Percentiles rank a stretch among this genome's conserved stretches.
phyloP scores from a whole-genome alignment of 2,329 filamentous ascomycete species.

The Mariannaea elegans region DNA sequence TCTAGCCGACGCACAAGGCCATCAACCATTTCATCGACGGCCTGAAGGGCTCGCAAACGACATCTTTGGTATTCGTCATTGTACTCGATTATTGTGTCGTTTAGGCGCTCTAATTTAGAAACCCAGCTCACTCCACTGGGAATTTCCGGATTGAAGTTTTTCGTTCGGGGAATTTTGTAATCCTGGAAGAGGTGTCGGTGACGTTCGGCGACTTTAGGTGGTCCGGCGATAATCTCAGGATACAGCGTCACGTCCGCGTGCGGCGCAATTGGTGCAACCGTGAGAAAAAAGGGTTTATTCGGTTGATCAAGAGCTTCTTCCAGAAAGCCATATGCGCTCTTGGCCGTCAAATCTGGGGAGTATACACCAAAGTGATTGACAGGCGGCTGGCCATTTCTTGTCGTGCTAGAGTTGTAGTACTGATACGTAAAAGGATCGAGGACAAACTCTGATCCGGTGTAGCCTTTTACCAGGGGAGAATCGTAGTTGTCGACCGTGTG shows the following conservation, averaged over 20 bases:
- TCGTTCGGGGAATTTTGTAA: conserved; percentile 66
- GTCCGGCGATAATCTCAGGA: background rate
- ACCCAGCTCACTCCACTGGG: conserved; percentile 56
- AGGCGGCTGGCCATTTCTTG: background rate
- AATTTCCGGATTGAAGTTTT: conserved; percentile 70
- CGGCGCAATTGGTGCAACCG: conserved; percentile 57
- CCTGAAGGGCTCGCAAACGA: conserved; percentile 54
- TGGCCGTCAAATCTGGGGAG: background rate
- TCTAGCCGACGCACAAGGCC: conserved; percentile 48
- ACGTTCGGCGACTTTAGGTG: conserved; percentile 53
- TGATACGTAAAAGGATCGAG: conserved; percentile 13
- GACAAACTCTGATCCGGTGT: conserved; percentile 2
- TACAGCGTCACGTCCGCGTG: conserved; percentile 38
- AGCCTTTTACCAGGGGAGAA: conserved; percentile 21
- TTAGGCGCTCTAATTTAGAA: conserved; percentile 46
- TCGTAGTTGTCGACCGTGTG: conserved; percentile 69
- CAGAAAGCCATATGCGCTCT: conserved; percentile 46
- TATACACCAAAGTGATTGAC: background rate
- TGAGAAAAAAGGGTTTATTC: conserved; percentile 64
- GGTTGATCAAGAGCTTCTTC: conserved; percentile 58
- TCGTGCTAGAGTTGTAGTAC: conserved; percentile 6
- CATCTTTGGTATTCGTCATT: conserved; percentile 52
- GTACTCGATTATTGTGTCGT: conserved; percentile 43
- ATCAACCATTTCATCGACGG: conserved; percentile 56
- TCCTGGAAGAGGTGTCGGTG: conserved; percentile 69